Evolutionary conservation across 2,329 filamentous ascomycete species (phyloP).

Genomic region (Fusarium solani-melongenae): DNA sequence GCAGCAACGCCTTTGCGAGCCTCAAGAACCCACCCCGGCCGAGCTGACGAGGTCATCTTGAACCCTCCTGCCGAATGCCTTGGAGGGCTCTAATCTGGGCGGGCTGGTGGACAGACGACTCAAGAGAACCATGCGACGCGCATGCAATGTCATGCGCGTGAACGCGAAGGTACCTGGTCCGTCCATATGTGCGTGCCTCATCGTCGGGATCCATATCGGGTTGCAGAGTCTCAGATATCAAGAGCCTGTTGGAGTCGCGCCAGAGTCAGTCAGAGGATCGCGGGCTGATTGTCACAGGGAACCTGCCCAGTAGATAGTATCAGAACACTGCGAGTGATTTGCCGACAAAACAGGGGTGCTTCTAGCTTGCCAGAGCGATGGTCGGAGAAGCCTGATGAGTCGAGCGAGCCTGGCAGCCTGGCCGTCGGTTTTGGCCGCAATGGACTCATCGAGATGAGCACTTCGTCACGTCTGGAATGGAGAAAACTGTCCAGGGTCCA

Average conservation of each 20-base stretch:
- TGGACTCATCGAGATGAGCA: conserved; percentile 17
- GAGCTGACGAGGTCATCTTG: conserved; percentile 25
- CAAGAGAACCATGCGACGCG: conserved; percentile 23
- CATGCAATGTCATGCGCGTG: conserved; percentile 26
- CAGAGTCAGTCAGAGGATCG: conserved; percentile 10
- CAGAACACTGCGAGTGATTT: conserved; percentile 1
- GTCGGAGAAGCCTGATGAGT: conserved; percentile 13
- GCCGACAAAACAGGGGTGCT: conserved; percentile 9
- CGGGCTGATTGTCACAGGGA: neutral
- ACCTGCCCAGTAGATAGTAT: neutral
- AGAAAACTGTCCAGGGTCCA: neutral
- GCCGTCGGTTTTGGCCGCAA: conserved; percentile 11
- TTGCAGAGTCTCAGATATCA: conserved; percentile 37
- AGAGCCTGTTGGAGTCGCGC: conserved; percentile 23
- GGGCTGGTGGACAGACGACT: conserved; percentile 19
- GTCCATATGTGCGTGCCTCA: conserved; percentile 20
- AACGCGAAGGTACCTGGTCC: conserved; percentile 34
- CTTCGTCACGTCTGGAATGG: neutral
- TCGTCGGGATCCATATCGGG: conserved; percentile 31
- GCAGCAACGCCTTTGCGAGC: conserved; percentile 14
- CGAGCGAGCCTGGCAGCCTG: conserved; percentile 8
- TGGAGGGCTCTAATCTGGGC: neutral
- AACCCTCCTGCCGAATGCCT: neutral
- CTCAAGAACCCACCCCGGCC: neutral
- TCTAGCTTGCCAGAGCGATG: conserved; percentile 3